Evolutionary conservation across 1,284 basidiomycete species (phyloP), one percentile per base, ranked within the genome.

Genomic region (Cryptococcus neoformans): DNA sequence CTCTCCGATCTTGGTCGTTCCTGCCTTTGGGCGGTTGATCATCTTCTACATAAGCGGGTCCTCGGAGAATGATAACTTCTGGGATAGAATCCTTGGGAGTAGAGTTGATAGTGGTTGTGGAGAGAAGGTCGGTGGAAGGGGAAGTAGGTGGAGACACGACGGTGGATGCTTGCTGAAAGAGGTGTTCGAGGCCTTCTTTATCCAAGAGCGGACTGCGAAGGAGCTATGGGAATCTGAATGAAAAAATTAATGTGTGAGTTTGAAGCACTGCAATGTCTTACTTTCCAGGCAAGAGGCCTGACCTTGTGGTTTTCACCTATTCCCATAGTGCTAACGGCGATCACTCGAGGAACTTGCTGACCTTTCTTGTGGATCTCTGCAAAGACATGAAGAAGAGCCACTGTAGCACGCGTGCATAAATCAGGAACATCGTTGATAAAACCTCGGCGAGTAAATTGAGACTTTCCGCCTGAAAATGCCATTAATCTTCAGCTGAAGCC

Each of bases 321-420:
- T 8, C 67, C 69, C 69, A 71, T 71, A 1, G 66, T 62, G 44
- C 54, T 58, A n/a, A 65, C 54, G 8, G 51, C 62, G 6, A 71
- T 41, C 12, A 70, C 53, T 16, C 69, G 51, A 7, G 69, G 69
- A 4, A 42, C 38, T 3, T 41, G 14, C 4, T 34, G 12, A 21
- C 10, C 42, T 44, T 44, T n/a, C 3, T 49, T 37, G 8, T 41
- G 44, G 4, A 62, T n/a, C 9, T 34, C 16, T 6, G 21, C 38
- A 12, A 70, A 53, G 11, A 59, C 62, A 34, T 53, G 41, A 9
- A 68, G 36, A 2, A 71, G 53, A 14, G 60, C 61, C 2, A 58
- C 14, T 0, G 60, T 49, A 9, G 58, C 59, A 10, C 55, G 41
- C 1, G 62, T 67, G 46, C 67, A 69, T 14, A 69, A 44, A 1